Evolutionary conservation across 495 filamentous ascomycete genomes (phyloP).

Genomic region (Pseudoneurospora amorphoporcata): DNA sequence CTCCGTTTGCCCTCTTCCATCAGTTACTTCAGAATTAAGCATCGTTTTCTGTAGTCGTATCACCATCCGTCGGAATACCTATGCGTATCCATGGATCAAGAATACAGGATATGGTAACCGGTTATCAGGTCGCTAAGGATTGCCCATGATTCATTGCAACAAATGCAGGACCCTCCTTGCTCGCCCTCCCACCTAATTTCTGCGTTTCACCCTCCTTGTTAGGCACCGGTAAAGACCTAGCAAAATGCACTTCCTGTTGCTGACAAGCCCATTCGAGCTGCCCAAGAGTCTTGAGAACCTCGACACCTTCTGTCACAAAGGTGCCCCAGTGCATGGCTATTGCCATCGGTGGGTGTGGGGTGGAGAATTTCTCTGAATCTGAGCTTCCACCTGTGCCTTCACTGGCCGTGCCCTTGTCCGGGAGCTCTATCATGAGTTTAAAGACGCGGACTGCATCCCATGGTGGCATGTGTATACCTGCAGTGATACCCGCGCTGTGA

Average conservation of each 20-base stretch:
- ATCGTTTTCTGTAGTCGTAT: too few relatives aligned
- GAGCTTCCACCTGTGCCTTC: not conserved
- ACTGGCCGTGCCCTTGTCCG: not conserved
- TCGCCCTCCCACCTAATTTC: not conserved
- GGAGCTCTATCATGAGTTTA: slow-evolving; percentile 10
- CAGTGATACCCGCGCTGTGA: slow-evolving; percentile 13
- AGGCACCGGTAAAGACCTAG: not conserved
- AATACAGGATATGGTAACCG: too few relatives aligned
- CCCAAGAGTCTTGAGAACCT: slow-evolving; percentile 20
- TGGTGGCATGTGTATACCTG: slow-evolving; percentile 22
- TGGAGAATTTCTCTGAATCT: not conserved
- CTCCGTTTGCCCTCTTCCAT: too few relatives aligned
- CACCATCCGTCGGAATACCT: too few relatives aligned
- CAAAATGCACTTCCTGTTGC: slow-evolving; percentile 17
- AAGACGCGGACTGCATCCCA: slow-evolving; percentile 25
- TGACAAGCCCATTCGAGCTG: slow-evolving; percentile 22
- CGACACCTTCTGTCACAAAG: slow-evolving; percentile 19
- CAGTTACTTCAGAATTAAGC: too few relatives aligned
- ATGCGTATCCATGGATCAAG: too few relatives aligned
- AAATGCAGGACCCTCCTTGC: not conserved
- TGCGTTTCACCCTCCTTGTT: not conserved
- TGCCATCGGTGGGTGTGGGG: slow-evolving; percentile 8
- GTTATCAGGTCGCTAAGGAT: not conserved
- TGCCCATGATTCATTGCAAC: slow-evolving; percentile 14
- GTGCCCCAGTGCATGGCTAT: slow-evolving; percentile 27